Base-by-base conservation (phyloP, 179 eudicot genomes). In the Heliamphora pulchella region DNA sequence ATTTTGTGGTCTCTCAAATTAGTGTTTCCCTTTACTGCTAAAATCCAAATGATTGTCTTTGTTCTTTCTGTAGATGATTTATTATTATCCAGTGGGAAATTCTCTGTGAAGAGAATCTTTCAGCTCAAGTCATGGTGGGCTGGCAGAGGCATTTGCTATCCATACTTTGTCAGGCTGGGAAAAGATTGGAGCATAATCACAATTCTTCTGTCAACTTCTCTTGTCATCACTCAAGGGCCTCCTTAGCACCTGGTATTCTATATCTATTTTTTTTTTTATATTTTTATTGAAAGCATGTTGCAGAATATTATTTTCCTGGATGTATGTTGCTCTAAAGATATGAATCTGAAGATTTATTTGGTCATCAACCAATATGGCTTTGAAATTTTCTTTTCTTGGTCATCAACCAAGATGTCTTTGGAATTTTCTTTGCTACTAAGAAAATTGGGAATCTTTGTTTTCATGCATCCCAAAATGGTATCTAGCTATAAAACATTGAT, bases 141-240 rank as follows among this genome's bases (percentile, higher is more conserved):
- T 92, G 97, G 97, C 88, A 89, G 63, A 87, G 84, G 62, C 89
- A 92, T 79, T 81, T 91, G 68, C 86, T 83, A 64, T 83, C 81
- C 22, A 44, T 88, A 73, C 78, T 89, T 61, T 86, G 85, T 63
- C 87, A 83, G 78, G 82, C 85, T 78, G 89, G 90, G 59, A 91
- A 79, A 85, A 86, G 89, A 87, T 84, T 79, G 20, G 90, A 87
- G 50, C 86, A 71, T n/a, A 84, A 83, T 75, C 71, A 55, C 81
- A 81, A 44, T 80, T 83, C 81, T 80, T 76, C 85, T 58, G 83
- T 81, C 61, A 85, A 53, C 76, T 83, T 80, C 68, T 86, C 84
- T 39, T 69, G 76, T 80, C 71, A 80, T 77, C 91, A 86, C 75
- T 65, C 90, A 31, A 82, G 79, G 72, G 80, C 89, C 54, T 73